Evolutionary conservation across 2,329 filamentous ascomycete genomes (phyloP).

Genomic region (Fusarium nelsonii): DNA sequence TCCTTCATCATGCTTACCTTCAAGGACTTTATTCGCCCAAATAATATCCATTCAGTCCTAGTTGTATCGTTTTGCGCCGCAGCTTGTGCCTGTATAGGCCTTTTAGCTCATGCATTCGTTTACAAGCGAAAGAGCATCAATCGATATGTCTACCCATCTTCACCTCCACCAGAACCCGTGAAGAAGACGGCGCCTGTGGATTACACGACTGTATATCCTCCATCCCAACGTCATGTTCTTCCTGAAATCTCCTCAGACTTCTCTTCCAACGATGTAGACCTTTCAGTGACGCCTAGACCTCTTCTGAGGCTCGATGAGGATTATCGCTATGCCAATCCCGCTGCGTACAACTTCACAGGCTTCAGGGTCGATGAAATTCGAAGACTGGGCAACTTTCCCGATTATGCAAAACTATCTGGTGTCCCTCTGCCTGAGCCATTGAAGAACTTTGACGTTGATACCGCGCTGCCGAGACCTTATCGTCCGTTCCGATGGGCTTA

Average conservation of each 20-base stretch:
- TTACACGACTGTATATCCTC: conserved; percentile 48
- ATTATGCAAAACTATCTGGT: conserved; percentile 80
- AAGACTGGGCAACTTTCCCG: conserved; percentile 79
- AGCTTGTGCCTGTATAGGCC: conserved; percentile 26
- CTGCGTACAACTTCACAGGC: conserved; percentile 72
- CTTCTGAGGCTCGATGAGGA: conserved; percentile 53
- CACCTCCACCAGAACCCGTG: conserved; percentile 29
- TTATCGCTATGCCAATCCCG: conserved; percentile 50
- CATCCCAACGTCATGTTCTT: conserved; percentile 42
- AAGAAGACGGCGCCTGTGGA: conserved; percentile 36
- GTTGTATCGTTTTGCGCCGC: conserved; percentile 14
- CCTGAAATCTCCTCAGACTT: conserved; percentile 16
- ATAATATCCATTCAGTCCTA: conserved; percentile 18
- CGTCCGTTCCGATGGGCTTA: conserved; percentile 86
- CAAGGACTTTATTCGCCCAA: conserved; percentile 16
- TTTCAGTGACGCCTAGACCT: conserved; percentile 29
- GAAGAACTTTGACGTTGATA: conserved; percentile 74
- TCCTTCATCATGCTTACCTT: conserved; percentile 31
- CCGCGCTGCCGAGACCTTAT: conserved; percentile 79
- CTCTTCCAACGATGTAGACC: conserved; percentile 10
- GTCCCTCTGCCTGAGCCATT: conserved; percentile 77
- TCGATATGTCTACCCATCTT: conserved; percentile 22
- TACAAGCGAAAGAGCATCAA: conserved; percentile 38
- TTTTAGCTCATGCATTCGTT: conserved; percentile 34
- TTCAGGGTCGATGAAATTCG: conserved; percentile 78